Evolutionary conservation across 2,329 filamentous ascomycete genomes (phyloP).

Genomic region (Myriosclerotinia curreyana): DNA sequence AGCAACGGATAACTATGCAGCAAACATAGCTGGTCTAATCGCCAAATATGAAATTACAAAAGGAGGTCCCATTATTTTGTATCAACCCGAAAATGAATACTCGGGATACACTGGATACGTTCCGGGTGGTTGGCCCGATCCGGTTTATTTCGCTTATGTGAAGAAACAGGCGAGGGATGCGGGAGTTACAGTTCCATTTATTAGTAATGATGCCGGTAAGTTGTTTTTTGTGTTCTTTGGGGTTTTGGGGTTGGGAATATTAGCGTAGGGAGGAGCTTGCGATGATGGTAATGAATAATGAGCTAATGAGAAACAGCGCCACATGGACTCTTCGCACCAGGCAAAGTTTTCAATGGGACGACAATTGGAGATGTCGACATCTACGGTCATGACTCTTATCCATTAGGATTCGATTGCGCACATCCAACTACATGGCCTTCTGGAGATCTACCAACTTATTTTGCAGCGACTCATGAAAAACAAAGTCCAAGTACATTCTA

Average conservation of each 20-base stretch:
- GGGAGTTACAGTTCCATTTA: constrained; percentile 70
- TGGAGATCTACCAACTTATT: constrained; percentile 54
- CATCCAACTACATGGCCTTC: constrained; percentile 56
- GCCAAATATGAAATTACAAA: constrained; percentile 78
- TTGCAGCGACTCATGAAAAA: constrained; percentile 50
- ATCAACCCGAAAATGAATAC: constrained; percentile 84
- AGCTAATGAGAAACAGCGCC: constrained; percentile 26
- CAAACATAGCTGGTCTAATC: constrained; percentile 61
- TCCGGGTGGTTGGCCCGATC: constrained; percentile 58
- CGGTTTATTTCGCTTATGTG: constrained; percentile 67
- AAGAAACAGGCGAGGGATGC: constrained; percentile 64
- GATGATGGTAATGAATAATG: background rate
- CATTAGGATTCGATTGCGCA: constrained; percentile 47
- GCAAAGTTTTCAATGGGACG: constrained; percentile 33
- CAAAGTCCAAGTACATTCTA: constrained; percentile 66
- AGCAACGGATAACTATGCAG: constrained; percentile 61
- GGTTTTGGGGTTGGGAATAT: background rate
- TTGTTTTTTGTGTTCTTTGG: background rate
- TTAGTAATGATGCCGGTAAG: constrained; percentile 65
- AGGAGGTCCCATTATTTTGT: constrained; percentile 73
- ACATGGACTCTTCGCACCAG: constrained; percentile 36
- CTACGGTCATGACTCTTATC: constrained; percentile 45
- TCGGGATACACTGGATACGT: constrained; percentile 49
- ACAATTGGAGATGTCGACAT: constrained; percentile 38
- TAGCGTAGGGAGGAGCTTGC: background rate